These are phyloP conservation scores for Syncephalastrum monosporum DNA, from an alignment of 371 early-diverging fungal species.

Conservation along the genomic window DNA sequence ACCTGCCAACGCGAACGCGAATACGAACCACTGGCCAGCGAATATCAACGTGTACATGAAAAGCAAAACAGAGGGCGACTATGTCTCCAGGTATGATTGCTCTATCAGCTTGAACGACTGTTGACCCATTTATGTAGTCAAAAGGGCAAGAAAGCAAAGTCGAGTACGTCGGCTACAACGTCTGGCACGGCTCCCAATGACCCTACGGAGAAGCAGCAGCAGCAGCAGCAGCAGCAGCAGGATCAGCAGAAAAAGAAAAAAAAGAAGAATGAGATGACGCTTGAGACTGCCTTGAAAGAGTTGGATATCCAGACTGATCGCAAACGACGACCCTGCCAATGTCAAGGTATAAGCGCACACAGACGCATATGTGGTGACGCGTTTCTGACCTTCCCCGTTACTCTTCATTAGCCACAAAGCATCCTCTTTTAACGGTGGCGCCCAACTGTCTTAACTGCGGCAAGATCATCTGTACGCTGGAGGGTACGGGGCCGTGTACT, in stretches of 20 bases:
- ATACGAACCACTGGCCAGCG: conserved; percentile 25
- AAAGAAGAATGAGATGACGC: conserved; percentile 38
- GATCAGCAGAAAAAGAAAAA: conserved; percentile 34
- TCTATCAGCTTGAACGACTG: not conserved
- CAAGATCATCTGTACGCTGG: conserved; percentile 79
- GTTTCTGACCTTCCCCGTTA: conserved; percentile 2
- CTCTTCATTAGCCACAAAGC: conserved; percentile 63
- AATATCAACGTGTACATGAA: conserved; percentile 49
- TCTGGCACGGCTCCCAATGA: not conserved
- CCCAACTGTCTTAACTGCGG: conserved; percentile 90
- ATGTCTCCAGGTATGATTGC: conserved; percentile 35
- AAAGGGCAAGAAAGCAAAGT: conserved; percentile 4
- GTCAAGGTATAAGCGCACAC: conserved; percentile 29
- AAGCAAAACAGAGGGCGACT: conserved; percentile 48
- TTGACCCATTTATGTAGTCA: conserved; percentile 3
- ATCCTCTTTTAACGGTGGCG: conserved; percentile 71
- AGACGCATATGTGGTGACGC: not conserved
- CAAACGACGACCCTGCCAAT: conserved; percentile 41
- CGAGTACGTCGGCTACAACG: not conserved
- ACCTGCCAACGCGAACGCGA: conserved; percentile 5
- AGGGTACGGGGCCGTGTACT: conserved; percentile 86
- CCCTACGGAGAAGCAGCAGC: conserved; percentile 9
- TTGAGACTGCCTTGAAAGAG: conserved; percentile 49
- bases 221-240: conserved; percentile 12
- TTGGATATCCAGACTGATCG: conserved; percentile 36